phyloP scores from a whole-genome alignment of 352 stramenopile genomes.

The Thraustotheca clavata region DNA sequence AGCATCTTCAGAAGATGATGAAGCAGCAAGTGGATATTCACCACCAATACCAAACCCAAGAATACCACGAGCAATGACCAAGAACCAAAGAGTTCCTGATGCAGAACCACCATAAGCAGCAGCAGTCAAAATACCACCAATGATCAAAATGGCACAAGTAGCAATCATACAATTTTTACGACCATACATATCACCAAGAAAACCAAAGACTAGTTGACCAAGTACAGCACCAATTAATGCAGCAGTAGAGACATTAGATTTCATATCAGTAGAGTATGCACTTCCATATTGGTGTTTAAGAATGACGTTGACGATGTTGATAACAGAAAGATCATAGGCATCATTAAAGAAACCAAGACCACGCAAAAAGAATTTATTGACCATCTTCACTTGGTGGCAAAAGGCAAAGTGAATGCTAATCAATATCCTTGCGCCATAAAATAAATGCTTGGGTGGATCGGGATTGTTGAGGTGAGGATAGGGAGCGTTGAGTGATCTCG shows the following conservation, averaged over 20 bases:
- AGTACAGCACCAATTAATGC: constrained; percentile 22
- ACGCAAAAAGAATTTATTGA: constrained; percentile 61
- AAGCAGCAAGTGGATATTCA: constrained; percentile 22
- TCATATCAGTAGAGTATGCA: constrained; percentile 13
- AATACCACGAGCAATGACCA: constrained; percentile 21
- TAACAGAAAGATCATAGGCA: constrained; percentile 68
- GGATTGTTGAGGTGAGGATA: too few species aligned
- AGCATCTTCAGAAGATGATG: constrained; percentile 23
- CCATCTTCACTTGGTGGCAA: constrained; percentile 12
- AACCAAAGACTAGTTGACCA: constrained; percentile 19
- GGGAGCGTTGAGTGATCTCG: too few species aligned
- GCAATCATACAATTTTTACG: constrained; percentile 24
- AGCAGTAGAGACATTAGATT: constrained; percentile 20
- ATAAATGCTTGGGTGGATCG: too few species aligned
- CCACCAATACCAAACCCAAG: constrained; percentile 24
- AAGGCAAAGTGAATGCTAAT: too few species aligned
- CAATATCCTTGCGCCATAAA: too few species aligned
- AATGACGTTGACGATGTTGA: constrained; percentile 74
- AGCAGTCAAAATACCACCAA: constrained; percentile 22
- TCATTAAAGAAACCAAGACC: constrained; percentile 73
- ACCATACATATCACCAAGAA: constrained; percentile 22
- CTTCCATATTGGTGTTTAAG: constrained; percentile 53
- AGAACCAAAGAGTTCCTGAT: constrained; percentile 21
- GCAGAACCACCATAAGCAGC: constrained; percentile 19
- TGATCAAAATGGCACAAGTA: constrained; percentile 22